Base-by-base conservation (phyloP, 495 filamentous ascomycete genomes). In the Talaromyces thailandensis region DNA sequence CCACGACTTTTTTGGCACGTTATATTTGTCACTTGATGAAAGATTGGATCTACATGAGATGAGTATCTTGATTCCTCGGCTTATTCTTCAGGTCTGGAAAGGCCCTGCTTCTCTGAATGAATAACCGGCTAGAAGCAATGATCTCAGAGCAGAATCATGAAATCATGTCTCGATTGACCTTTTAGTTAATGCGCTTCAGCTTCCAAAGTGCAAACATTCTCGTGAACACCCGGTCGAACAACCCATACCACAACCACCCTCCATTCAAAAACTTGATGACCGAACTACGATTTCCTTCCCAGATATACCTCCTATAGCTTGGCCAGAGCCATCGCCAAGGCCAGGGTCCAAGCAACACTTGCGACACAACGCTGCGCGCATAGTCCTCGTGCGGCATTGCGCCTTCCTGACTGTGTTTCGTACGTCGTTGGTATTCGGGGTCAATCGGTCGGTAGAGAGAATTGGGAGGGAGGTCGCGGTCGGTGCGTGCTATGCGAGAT, bases 251-350 rank as follows among this genome's bases (percentile, higher is more conserved):
- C 2, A 74, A 69, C 73, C 72, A 76, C 16, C 75, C 73, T 23
- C 75, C 73, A 18, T 72, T 70, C 28, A 85, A 62, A 28, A 79
- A 74, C 66, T 69, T 76, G 45, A 75, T 68, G 26, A 80, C n/a
- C 71, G 79, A 84, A 70, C 78, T 82, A 28, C 82, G 72, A 62
- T 76, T 68, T 60, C 81, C 81, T 65, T 75, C 82, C 84, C 84
- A 88, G 50, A 86, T 73, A 71, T 74, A 81, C 25, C 69, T 70
- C 64, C 77, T 65, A 6, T 74, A 73, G 70, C 75, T 74, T 3
- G 75, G 73, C 76, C 77, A 82, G n/a, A 81, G 56, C 77, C 73
- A 81, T 35, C 77, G 73, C 67, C 76, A 77, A 25, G 70, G 72
- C 18, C 73, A 72, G 53, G 75, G 71, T 16, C 76, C 75, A 63